Conservation (phyloP, 805 yeast genomes). For the Suhomyces canberraensis region DNA sequence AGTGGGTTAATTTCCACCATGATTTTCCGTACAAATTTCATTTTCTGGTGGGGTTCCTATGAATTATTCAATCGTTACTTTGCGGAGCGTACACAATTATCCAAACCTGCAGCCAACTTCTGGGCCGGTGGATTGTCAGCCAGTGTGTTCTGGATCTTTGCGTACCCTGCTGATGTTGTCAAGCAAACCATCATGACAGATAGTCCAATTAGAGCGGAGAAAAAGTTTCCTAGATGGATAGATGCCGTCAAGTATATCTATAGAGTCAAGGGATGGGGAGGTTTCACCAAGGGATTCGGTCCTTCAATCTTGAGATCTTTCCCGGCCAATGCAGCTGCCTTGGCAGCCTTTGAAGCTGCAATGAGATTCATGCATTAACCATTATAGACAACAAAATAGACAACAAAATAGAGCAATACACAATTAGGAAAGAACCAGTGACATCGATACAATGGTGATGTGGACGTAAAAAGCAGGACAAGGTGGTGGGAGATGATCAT, state of each 20-base stretch:
- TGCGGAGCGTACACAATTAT: conserved; percentile 58
- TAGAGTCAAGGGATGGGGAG: conserved; percentile 56
- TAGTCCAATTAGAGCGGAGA: conserved; percentile 55
- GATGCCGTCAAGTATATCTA: conserved; percentile 72
- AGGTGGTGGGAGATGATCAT: too few relatives aligned
- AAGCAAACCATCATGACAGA: conserved; percentile 85
- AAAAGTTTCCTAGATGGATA: conserved; percentile 67
- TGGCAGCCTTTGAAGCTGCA: conserved; percentile 85
- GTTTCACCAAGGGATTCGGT: conserved; percentile 77
- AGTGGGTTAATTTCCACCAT: conserved; percentile 82
- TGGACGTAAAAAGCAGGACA: too few relatives aligned
- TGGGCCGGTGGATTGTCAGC: conserved; percentile 93
- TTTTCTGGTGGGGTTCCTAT: conserved; percentile 94
- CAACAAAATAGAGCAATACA: too few relatives aligned
- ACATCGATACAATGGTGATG: too few relatives aligned
- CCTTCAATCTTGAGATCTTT: conserved; percentile 80
- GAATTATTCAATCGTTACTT: conserved; percentile 73
- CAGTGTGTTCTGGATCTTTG: conserved; percentile 82
- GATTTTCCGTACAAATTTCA: conserved; percentile 82
- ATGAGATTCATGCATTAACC: conserved; percentile 48
- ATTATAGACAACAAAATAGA: too few relatives aligned
- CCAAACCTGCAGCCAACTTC: conserved; percentile 71
- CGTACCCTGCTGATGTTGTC: conserved; percentile 86
- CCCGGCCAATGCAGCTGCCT: conserved; percentile 93
- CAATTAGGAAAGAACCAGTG: too few relatives aligned